phyloP scores from a whole-genome alignment of 2,329 filamentous ascomycete species.

The Trichoderma gracile region DNA sequence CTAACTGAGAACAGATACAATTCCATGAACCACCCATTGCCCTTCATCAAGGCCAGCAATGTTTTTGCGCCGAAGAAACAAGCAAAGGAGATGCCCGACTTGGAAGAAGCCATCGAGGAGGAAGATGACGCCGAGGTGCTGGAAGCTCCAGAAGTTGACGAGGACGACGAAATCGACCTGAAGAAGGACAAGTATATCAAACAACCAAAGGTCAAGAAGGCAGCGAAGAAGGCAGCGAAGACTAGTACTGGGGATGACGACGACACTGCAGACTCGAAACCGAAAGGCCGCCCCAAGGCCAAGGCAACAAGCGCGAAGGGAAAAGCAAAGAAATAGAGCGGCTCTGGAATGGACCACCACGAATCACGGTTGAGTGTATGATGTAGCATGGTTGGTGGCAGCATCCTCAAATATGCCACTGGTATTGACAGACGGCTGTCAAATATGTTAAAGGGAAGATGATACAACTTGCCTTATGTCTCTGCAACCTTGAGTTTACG shows the following conservation, averaged over 20 bases:
- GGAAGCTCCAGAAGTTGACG: constrained; percentile 61
- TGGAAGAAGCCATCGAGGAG: constrained; percentile 95
- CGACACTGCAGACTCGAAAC: constrained; percentile 52
- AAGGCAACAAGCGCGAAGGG: constrained; percentile 46
- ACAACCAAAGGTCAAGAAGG: constrained; percentile 72
- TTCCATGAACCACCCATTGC: constrained; percentile 78
- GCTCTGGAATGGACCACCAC: neutral
- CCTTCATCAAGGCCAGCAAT: constrained; percentile 91
- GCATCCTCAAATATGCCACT: neutral
- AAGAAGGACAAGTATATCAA: constrained; percentile 97
- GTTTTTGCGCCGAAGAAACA: constrained; percentile 71
- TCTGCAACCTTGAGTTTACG: neutral
- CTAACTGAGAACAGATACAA: constrained; percentile 67
- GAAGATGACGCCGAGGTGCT: constrained; percentile 72
- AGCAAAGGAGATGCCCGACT: constrained; percentile 77
- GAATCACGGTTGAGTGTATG: neutral
- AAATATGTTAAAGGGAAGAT: neutral
- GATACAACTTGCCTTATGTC: neutral
- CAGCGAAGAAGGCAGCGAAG: constrained; percentile 41
- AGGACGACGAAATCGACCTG: constrained; percentile 77
- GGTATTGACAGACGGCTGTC: neutral
- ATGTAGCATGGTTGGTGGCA: neutral
- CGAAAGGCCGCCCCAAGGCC: constrained; percentile 49
- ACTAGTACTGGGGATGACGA: constrained; percentile 54
- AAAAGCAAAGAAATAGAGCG: constrained; percentile 48